phyloP scores from a whole-genome alignment of 2,329 filamentous ascomycete species.

The Endocalyx cinctus region DNA sequence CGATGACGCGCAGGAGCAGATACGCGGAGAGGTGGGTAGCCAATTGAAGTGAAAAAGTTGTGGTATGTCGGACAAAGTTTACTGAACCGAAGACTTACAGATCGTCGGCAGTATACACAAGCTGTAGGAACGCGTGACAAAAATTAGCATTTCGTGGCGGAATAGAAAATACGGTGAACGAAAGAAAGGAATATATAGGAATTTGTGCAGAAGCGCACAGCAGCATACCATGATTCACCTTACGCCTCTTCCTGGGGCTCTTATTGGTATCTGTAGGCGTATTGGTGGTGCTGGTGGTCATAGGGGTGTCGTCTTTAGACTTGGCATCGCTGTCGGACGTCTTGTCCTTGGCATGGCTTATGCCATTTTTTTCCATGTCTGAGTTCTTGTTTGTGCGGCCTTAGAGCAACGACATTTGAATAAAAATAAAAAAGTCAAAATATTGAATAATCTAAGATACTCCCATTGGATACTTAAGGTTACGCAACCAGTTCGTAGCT shows the following conservation, averaged over 20 bases:
- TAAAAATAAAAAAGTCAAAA: not conserved
- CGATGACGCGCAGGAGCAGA: conserved; percentile 19
- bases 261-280: conserved; percentile 31
- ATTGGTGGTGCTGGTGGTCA: conserved; percentile 19
- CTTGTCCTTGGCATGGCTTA: conserved; percentile 34
- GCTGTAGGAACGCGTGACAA: conserved; percentile 53
- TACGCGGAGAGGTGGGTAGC: conserved; percentile 25
- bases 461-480: too few species aligned
- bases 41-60: conserved; percentile 22
- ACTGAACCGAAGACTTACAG: conserved; percentile 59
- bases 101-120: conserved; percentile 85
- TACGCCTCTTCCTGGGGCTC: conserved; percentile 79
- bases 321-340: conserved; percentile 34
- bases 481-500: too few species aligned
- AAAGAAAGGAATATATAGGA: conserved; percentile 17
- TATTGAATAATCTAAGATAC: not conserved
- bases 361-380: conserved; percentile 29
- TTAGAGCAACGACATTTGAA: too few species aligned
- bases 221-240: conserved; percentile 82
- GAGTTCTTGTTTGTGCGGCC: conserved; percentile 30
- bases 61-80: conserved; percentile 24
- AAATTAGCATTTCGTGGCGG: conserved; percentile 29
- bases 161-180: not conserved
- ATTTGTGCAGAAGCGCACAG: conserved; percentile 23
- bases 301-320: conserved; percentile 29